Evolutionary conservation across 176 grass and related monocot species (phyloP), one percentile per base, ranked within the genome.

Genomic region (Typha latifolia): DNA sequence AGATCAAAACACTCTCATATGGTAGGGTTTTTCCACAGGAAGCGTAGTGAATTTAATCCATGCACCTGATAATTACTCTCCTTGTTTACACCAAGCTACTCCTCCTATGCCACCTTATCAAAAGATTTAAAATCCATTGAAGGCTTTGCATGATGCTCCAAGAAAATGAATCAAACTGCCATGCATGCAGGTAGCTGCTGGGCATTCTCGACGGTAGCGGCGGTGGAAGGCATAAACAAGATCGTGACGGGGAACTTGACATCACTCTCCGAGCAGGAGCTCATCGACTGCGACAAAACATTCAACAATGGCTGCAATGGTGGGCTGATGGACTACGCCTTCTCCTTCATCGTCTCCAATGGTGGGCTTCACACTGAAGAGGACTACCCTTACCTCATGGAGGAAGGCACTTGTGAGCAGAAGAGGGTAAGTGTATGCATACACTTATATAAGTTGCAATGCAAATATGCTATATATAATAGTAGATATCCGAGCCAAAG

Each of bases 141-240:
- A 37, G 4, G 7, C 7, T 37, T 37, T n/a, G 51, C n/a, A 14
- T 53, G 51, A 53, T n/a, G 51, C 12, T 14, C 51, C 4, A n/a
- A 14, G n/a, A 53, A 26, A 18, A 14, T 14, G 14, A 47, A 71
- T 8, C 19, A 19, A 34, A 16, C 11, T 4, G 13, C 34, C 12
- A 53, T 12, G 4, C 21, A 31, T 55, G 67, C 81, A 84, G 81
- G 81, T 14, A 91, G 91, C 77, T 96, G 91, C 67, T 96, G 87
- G 91, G 91, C 91, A 0, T 96, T 96, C 74, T 91, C 91, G 12
- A 96, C 91, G 0, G 91, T 96, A 26, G 91, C 82, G 0, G 79
- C 91, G 0, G 91, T 96, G 15, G 91, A 96, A 19, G 91, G 91
- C 11, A 86, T 96, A 79, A 88, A 96, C 77, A 64, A 74, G 29